These are phyloP conservation scores for Elsinoe arachidis DNA, from an alignment of 2,329 filamentous ascomycete species.

Conservation along the genomic window DNA sequence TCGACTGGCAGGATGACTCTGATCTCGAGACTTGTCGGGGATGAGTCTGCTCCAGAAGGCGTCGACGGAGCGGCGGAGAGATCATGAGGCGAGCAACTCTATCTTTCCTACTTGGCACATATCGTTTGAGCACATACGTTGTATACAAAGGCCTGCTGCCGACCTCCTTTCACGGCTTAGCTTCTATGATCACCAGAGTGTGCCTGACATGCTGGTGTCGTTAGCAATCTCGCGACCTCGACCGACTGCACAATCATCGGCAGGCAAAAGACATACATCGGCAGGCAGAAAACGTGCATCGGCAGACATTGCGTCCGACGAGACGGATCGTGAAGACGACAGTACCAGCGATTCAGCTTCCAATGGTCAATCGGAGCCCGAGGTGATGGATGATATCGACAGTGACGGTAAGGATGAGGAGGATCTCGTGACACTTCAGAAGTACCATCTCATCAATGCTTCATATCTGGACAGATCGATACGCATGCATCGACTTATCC, in stretches of 20 bases:
- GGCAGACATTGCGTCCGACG: not conserved
- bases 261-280: too few species aligned
- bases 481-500: constrained; percentile 27
- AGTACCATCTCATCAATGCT: not conserved
- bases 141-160: constrained; percentile 7
- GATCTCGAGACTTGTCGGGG: too few species aligned
- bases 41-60: constrained; percentile 10
- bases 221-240: not conserved
- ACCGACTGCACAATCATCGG: too few species aligned
- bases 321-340: not conserved
- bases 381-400: not conserved
- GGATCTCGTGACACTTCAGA: not conserved
- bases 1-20: too few species aligned
- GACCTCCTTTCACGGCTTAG: constrained; percentile 4
- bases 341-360: not conserved
- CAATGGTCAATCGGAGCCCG: not conserved
- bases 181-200: constrained; percentile 1
- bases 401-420: not conserved
- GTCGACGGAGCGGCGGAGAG: constrained; percentile 12
- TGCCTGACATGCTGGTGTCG: not conserved
- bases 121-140: constrained; percentile 20
- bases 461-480: not conserved
- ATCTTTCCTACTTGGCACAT: constrained; percentile 21
- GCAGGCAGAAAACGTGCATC: too few species aligned
- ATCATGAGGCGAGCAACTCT: constrained; percentile 17